phyloP scores from a whole-genome alignment of 208 protist genomes.

The Trypanosoma theileri region DNA sequence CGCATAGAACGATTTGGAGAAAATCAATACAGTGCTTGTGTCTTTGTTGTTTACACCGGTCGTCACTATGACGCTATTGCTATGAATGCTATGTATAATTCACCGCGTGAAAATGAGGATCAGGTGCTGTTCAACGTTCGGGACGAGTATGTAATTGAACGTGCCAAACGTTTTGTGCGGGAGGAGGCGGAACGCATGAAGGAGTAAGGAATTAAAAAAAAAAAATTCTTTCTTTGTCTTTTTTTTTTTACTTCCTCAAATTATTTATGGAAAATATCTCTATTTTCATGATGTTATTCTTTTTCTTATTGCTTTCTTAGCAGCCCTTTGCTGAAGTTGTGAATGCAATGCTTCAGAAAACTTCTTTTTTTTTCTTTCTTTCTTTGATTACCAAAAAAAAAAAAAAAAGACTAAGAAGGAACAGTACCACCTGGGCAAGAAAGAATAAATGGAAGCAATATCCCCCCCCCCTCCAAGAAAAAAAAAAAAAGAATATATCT shows the following conservation, averaged over 20 bases:
- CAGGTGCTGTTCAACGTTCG: conserved; percentile 86
- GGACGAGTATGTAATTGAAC: conserved; percentile 71
- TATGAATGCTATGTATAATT: conserved; percentile 80
- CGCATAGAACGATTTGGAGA: conserved; percentile 83
- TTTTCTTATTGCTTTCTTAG: no score
- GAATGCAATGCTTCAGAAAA: no score
- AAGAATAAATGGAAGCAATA: background rate
- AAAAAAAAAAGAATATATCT: background rate
- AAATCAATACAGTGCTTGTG: conserved; percentile 73
- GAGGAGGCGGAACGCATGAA: conserved; percentile 63
- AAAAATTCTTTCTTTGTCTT: background rate
- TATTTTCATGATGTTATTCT: no score
- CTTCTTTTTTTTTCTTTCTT: no score
- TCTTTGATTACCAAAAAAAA: no score
- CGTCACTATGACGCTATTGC: conserved; percentile 94
- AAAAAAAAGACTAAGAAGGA: no score
- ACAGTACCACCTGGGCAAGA: no score
- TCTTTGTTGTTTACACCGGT: conserved; percentile 93
- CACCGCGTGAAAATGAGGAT: conserved; percentile 63
- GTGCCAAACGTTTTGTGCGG: conserved; percentile 76
- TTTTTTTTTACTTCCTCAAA: background rate
- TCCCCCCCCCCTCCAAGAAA: no score
- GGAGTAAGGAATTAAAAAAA: background rate
- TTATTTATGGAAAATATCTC: background rate
- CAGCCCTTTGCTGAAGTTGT: no score